Evolutionary conservation across 163 green algal genomes (phyloP).

Genomic region (Trebouxia gelatinosa): DNA sequence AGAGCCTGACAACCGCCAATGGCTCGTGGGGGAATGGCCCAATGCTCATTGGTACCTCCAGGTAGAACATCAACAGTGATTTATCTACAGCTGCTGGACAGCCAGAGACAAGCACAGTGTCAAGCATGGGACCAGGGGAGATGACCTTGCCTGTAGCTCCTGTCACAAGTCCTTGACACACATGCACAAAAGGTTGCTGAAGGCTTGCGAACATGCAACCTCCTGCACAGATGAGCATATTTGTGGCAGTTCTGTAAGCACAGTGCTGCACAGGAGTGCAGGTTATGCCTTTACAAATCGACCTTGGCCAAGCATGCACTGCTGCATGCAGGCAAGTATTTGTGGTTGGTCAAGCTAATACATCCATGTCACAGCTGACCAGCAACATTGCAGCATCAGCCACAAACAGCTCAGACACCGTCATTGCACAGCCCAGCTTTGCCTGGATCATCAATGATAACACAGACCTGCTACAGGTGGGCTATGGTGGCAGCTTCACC

Average conservation of each 20-base stretch:
- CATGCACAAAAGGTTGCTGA: neutral
- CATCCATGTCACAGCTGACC: too few species aligned
- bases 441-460: constrained; percentile 3
- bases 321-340: neutral
- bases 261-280: neutral
- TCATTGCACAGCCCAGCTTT: constrained; percentile 1
- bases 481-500: neutral
- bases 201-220: neutral
- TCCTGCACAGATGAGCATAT: neutral
- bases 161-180: too few species aligned
- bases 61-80: neutral
- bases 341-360: constrained; percentile 1
- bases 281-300: too few species aligned
- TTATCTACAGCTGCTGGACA: neutral
- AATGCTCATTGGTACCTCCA: neutral
- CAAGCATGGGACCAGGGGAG: neutral
- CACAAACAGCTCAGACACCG: neutral
- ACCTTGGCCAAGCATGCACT: too few species aligned
- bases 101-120: neutral
- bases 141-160: neutral
- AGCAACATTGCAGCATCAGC: neutral
- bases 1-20: constrained; percentile 8
- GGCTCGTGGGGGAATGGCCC: neutral
- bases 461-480: constrained; percentile 16
- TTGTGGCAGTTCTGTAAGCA: too few species aligned